These are phyloP conservation scores for Acanthochlamys bracteata DNA, from an alignment of 106 monocot genomes.

Conservation along the genomic window DNA sequence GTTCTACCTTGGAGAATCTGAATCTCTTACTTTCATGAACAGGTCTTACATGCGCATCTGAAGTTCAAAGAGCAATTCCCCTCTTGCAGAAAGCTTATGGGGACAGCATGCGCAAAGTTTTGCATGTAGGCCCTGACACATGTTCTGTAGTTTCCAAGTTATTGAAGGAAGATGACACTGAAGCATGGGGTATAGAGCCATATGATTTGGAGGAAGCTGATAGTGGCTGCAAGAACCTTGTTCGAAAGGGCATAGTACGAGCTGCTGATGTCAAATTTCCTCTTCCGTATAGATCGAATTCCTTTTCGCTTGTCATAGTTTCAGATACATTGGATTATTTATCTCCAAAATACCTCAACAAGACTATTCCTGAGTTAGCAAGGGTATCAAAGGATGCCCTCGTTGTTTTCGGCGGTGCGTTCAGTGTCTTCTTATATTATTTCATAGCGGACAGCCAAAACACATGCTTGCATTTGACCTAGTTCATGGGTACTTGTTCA, in stretches of 20 bases:
- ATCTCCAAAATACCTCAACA: slow-evolving; percentile 64
- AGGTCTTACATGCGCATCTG: slow-evolving; percentile 68
- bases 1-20: too few species aligned
- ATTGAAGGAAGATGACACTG: slow-evolving; percentile 66
- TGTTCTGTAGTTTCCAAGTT: slow-evolving; percentile 73
- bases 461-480: too few species aligned
- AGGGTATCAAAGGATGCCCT: slow-evolving; percentile 62
- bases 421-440: neutral
- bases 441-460: too few species aligned
- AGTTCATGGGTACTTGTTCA: too few species aligned
- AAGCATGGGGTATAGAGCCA: slow-evolving; percentile 89
- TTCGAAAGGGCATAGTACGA: slow-evolving; percentile 87
- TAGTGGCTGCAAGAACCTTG: slow-evolving; percentile 74
- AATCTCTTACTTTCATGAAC: neutral
- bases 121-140: slow-evolving; percentile 87
- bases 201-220: slow-evolving; percentile 93
- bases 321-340: slow-evolving; percentile 75
- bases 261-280: slow-evolving; percentile 83
- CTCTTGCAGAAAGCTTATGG: slow-evolving; percentile 77
- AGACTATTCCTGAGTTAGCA: slow-evolving; percentile 61
- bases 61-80: slow-evolving; percentile 72
- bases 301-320: slow-evolving; percentile 66
- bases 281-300: slow-evolving; percentile 57
- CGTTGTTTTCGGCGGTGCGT: slow-evolving; percentile 66
- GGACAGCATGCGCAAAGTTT: slow-evolving; percentile 55